Evolutionary conservation across 768 basidiomycete species (phyloP).

Genomic region (Tricholoma sp.): DNA sequence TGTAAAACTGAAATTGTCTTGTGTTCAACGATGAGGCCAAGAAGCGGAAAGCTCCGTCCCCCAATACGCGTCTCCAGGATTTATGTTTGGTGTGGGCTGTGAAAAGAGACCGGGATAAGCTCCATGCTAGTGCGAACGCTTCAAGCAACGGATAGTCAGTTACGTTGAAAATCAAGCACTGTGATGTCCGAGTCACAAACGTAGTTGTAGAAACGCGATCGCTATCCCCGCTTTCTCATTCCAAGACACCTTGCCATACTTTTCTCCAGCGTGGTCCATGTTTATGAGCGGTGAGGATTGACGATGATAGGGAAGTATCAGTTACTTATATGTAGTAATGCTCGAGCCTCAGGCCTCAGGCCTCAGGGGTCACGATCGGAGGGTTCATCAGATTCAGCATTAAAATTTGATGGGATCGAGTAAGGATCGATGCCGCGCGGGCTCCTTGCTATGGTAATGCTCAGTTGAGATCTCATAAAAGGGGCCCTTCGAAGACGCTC

Average conservation of each 20-base stretch:
- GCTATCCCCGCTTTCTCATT: background rate
- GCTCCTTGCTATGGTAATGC: too few relatives aligned
- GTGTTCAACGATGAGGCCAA: constrained; percentile 7
- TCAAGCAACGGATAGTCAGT: background rate
- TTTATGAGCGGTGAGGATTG: too few relatives aligned
- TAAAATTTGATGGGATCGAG: too few relatives aligned
- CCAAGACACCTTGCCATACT: background rate
- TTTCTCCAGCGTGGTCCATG: too few relatives aligned
- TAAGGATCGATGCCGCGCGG: too few relatives aligned
- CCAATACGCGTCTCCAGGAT: constrained; percentile 8
- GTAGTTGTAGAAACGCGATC: background rate
- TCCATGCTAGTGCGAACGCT: background rate
- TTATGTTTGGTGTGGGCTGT: background rate
- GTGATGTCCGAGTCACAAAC: background rate
- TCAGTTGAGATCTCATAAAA: too few relatives aligned
- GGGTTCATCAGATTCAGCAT: too few relatives aligned
- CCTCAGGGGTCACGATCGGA: too few relatives aligned
- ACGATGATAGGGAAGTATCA: too few relatives aligned
- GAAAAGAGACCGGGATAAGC: background rate
- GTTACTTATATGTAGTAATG: too few relatives aligned
- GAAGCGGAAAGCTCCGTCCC: constrained; percentile 8
- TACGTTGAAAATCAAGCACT: background rate
- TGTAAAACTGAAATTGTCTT: constrained; percentile 17
- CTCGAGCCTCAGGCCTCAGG: too few relatives aligned
- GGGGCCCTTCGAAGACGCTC: too few relatives aligned